phyloP scores from a whole-genome alignment of 139 green algal species.

The Haematococcus sp. region DNA sequence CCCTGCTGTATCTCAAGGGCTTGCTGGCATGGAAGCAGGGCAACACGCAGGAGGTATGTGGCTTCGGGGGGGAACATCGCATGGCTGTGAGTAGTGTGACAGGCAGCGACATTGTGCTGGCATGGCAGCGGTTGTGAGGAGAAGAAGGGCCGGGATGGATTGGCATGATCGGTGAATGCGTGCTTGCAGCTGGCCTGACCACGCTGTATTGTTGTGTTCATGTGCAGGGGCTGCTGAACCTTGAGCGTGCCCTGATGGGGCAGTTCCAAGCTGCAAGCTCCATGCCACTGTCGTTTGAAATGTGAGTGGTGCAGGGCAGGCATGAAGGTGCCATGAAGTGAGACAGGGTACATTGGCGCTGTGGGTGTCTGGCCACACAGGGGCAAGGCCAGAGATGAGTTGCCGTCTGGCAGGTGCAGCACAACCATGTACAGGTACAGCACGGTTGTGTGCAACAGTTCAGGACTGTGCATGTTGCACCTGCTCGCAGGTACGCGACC shows the following conservation, averaged over 20 bases:
- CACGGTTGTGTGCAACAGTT: too few relatives aligned
- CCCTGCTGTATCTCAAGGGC: conserved; percentile 47
- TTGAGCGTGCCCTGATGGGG: conserved; percentile 49
- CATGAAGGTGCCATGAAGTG: too few relatives aligned
- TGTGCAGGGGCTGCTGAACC: conserved; percentile 31
- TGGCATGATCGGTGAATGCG: too few relatives aligned
- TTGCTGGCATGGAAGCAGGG: conserved; percentile 48
- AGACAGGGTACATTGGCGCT: too few relatives aligned
- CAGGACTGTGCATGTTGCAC: too few relatives aligned
- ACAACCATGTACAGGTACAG: too few relatives aligned
- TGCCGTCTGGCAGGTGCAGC: too few relatives aligned
- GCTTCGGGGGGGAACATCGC: background rate
- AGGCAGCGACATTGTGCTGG: too few relatives aligned
- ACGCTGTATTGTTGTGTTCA: background rate
- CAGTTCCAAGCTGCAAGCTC: conserved; percentile 30
- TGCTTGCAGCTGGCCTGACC: background rate
- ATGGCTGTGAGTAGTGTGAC: background rate
- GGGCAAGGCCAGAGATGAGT: too few relatives aligned
- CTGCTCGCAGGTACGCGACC: background rate
- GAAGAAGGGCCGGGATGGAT: too few relatives aligned
- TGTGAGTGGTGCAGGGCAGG: conserved; percentile 14
- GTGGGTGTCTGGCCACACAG: too few relatives aligned
- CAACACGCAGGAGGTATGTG: conserved; percentile 13
- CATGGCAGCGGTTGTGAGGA: too few relatives aligned
- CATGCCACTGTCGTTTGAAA: conserved; percentile 26